Percentiles rank a stretch among this genome's conserved stretches.
These are phyloP conservation scores for Durusdinium trenchii DNA, from an alignment of 73 alveolate species.

Conservation along the genomic window DNA sequence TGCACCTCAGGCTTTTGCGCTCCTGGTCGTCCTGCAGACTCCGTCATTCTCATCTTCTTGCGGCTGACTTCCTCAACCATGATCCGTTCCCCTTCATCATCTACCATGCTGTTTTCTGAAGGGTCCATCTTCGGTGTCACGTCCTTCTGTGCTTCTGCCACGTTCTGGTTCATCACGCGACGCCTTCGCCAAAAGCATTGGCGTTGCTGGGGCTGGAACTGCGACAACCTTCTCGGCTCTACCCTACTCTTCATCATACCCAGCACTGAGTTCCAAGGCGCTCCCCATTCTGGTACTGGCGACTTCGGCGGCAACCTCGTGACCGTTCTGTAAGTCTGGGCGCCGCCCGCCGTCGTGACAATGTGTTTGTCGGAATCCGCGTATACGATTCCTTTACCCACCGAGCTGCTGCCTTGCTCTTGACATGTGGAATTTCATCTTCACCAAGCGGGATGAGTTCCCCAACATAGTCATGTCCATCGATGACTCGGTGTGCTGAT, in stretches of 20 bases:
- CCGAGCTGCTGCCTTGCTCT: slow-evolving; percentile 24
- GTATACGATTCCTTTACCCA: slow-evolving; percentile 2
- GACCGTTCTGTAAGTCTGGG: slow-evolving; percentile 14
- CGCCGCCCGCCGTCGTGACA: neutral
- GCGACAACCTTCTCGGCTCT: neutral
- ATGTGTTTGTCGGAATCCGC: slow-evolving; percentile 26
- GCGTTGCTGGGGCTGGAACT: neutral
- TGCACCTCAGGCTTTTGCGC: neutral
- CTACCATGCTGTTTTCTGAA: neutral
- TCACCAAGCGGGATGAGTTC: slow-evolving; percentile 23
- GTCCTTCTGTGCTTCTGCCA: neutral
- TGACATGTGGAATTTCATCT: neutral
- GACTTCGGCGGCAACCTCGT: neutral
- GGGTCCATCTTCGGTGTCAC: neutral
- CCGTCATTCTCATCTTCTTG: neutral
- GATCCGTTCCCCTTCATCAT: neutral
- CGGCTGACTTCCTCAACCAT: neutral
- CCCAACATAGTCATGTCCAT: neutral
- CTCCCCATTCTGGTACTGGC: slow-evolving; percentile 17
- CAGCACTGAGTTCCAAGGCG: slow-evolving; percentile 27
- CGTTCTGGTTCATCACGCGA: neutral
- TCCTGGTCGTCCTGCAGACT: neutral
- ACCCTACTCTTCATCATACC: neutral
- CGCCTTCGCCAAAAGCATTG: neutral
- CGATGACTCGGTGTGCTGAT: neutral